Base-by-base conservation (phyloP, 345 rosid genomes). In the Citrus sp. region DNA sequence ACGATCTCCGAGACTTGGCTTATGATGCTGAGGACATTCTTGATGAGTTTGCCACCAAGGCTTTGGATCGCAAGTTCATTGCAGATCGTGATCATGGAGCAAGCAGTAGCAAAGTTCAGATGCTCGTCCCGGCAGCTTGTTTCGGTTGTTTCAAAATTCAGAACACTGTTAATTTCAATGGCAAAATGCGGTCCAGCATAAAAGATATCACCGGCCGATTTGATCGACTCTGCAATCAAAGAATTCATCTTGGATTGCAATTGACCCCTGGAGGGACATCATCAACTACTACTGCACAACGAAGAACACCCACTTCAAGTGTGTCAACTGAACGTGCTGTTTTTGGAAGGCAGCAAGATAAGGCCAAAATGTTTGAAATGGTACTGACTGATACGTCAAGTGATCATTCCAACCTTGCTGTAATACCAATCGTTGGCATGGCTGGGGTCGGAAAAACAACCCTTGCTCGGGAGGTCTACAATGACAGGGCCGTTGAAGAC, bases 1-100 rank as follows among this genome's bases (percentile, higher is more conserved):
- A 72, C 6, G 34, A 58, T 3, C 76, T 72, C 22, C 76, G 6
- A n/a, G 49, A 72, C 54, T 21, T 73, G 51, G 51, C 76, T 22
- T 72, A 72, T 35, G 74, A 71, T 21, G 74, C 19, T 34, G 74
- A 71, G 74, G 74, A 54, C 62, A 54, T 71, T n/a, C 60, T 72
- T 5, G 76, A 72, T 72, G 76, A 34, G 32, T 72, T 55, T 30
- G 51, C 65, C 2, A 72, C 76, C 3, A 19, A 72, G 7, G 76
- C 64, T 5, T 72, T 72, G 32, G n/a, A 37, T 1, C 19, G 30
- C 19, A 35, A 30, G 0, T 30, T 64, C n/a, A 30, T 18, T 1
- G 38, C 67, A 30, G 67, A 22, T 14, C 27, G 7, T 4, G 7
- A 28, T 62, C 67, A 1, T 51, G 21, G 2, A 7, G 37, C 37